Evolutionary conservation across 805 yeast genomes (phyloP), one percentile per base, ranked within the genome.

Genomic region (Pichia kluyveri): DNA sequence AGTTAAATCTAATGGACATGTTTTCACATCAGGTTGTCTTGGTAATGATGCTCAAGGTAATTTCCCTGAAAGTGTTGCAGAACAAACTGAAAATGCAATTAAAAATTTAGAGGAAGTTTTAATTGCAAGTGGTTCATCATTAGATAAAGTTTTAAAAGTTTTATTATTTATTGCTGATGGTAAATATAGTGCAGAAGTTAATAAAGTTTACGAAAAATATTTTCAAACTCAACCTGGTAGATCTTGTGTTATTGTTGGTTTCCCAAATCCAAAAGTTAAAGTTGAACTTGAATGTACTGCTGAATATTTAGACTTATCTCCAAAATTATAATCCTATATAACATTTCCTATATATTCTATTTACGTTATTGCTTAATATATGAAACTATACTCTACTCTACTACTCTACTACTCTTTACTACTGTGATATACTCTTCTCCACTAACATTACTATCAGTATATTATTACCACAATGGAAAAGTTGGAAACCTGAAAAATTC

Each of bases 211-310:
- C 54, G 69, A 65, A 14, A 64, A 70, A 51, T 67, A 70, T 55
- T 76, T 77, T 61, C 68, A 71, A 2, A 67, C 67, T 38, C 67
- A 67, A 52, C 82, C 82, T n/a, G 78, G 79, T 6, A 68, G 82
- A 61, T 68, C 73, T 45, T 73, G 79, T 58, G 68, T 77, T 32
- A 68, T 77, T 45, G 80, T 72, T 39, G 73, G 69, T 8, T 76
- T 77, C 60, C 75, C 75, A 63, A 73, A 75, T 59, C 67, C 73
- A 6, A 57, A 64, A 12, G 56, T 75, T 43, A 72, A 74, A 55
- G 75, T 75, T 44, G 81, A 76, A 56, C 57, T 76, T 45, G 80
- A 76, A 53, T 50, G 53, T 48, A 41, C 47, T 28, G 53, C 53
- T 2, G 48, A 50, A 40, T 41, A 23, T 31, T 8, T 10, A 3